Conservation (phyloP, 2,329 filamentous ascomycete genomes). For the Endoconidiophora polonica region DNA sequence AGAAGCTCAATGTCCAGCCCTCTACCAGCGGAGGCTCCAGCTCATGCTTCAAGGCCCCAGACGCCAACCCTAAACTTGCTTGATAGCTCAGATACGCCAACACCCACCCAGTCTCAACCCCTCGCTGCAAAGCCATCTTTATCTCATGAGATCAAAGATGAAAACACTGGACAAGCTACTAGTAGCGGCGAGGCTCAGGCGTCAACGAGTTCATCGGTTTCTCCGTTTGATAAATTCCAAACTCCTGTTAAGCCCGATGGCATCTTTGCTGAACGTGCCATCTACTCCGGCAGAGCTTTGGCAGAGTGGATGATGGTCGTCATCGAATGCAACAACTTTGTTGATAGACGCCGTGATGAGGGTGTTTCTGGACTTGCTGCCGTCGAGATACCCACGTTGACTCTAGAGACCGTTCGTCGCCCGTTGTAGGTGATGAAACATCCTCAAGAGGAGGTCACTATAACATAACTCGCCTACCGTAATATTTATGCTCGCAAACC, state of each 20-base stretch:
- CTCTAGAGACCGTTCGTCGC: slow-evolving; percentile 26
- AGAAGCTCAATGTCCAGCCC: slow-evolving; percentile 12
- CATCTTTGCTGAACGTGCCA: slow-evolving; percentile 28
- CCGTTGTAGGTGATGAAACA: slow-evolving; percentile 6
- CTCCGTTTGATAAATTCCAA: neutral
- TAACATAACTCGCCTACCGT: neutral
- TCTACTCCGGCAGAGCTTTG: slow-evolving; percentile 55
- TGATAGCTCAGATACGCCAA: neutral
- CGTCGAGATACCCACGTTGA: slow-evolving; percentile 39
- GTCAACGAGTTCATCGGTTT: neutral
- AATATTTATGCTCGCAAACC: neutral
- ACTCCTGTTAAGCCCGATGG: slow-evolving; percentile 26
- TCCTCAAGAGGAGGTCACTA: neutral
- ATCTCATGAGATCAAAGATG: neutral
- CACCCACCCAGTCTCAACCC: neutral
- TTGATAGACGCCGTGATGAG: slow-evolving; percentile 58
- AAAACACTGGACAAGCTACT: neutral
- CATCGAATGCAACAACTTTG: slow-evolving; percentile 65
- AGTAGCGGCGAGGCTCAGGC: neutral
- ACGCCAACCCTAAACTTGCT: neutral
- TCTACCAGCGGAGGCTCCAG: neutral
- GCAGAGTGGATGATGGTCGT: slow-evolving; percentile 66
- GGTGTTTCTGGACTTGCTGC: slow-evolving; percentile 48
- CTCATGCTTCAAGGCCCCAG: slow-evolving; percentile 1
- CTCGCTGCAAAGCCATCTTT: neutral